phyloP scores from a whole-genome alignment of 2,329 filamentous ascomycete species.

The Ophiostoma quercus region DNA sequence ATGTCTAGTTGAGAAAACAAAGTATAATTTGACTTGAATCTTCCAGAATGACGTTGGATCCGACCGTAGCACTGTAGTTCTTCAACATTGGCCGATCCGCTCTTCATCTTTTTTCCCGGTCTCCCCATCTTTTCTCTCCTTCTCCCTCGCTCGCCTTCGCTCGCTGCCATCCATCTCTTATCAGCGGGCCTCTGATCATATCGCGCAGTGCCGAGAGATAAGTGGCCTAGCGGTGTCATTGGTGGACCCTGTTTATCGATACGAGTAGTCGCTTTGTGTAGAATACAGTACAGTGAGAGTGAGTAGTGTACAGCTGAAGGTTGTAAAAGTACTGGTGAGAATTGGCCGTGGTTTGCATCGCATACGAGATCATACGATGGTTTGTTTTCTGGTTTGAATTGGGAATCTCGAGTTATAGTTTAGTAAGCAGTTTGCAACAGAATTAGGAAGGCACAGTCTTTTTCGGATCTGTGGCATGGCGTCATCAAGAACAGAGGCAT shows the following conservation, averaged over 20 bases:
- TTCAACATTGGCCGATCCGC: not conserved
- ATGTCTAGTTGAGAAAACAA: not conserved
- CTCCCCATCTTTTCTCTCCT: not conserved
- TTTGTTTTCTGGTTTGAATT: not conserved
- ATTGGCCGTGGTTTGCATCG: not conserved
- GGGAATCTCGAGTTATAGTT: not conserved
- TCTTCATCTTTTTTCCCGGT: not conserved
- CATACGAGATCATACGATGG: not conserved
- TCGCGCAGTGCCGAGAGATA: constrained; percentile 11
- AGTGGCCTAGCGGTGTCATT: constrained; percentile 9
- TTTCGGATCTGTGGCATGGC: not conserved
- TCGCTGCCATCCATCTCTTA: constrained; percentile 5
- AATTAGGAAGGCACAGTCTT: too few relatives aligned
- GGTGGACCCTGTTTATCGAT: constrained; percentile 11
- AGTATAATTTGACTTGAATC: not conserved
- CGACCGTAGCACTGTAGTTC: not conserved
- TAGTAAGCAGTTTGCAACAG: not conserved
- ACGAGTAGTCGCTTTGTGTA: constrained; percentile 5
- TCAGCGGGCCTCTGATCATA: constrained; percentile 12
- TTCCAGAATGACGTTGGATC: not conserved
- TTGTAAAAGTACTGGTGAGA: not conserved
- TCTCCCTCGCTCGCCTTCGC: not conserved
- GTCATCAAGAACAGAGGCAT: not conserved
- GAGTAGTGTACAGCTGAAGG: not conserved
- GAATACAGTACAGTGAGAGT: not conserved